phyloP scores from a whole-genome alignment of 495 filamentous ascomycete species.

The Choiromyces venosus region DNA sequence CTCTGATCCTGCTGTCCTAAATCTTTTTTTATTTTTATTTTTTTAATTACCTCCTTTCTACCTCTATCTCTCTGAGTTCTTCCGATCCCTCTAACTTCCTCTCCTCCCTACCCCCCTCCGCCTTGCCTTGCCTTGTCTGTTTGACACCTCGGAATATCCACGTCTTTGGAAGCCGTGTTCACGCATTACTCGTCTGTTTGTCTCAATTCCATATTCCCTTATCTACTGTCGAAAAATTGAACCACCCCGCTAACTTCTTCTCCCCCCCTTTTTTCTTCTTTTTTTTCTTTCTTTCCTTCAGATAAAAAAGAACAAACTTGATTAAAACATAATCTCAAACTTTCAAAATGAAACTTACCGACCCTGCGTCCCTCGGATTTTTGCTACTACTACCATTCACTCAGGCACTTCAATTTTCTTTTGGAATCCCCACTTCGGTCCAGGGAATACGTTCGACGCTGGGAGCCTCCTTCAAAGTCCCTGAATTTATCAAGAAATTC shows the following conservation, averaged over 20 bases:
- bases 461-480: constrained; percentile 27
- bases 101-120: neutral
- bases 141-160: neutral
- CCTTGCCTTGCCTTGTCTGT: neutral
- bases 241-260: neutral
- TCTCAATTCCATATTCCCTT: neutral
- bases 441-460: neutral
- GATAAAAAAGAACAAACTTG: neutral
- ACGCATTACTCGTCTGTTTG: constrained; percentile 2
- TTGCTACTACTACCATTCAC: neutral
- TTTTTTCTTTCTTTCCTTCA: neutral
- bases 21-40: neutral
- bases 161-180: neutral
- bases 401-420: neutral
- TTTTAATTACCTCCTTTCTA: neutral
- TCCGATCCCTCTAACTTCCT: no score
- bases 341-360: neutral
- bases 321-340: neutral
- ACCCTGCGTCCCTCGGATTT: neutral
- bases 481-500: constrained; percentile 36
- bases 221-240: neutral
- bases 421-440: neutral
- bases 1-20: neutral
- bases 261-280: neutral
- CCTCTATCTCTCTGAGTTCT: neutral